These are phyloP conservation scores for Emmonsiellopsis sp. DNA, from an alignment of 2,329 filamentous ascomycete species.

Conservation along the genomic window DNA sequence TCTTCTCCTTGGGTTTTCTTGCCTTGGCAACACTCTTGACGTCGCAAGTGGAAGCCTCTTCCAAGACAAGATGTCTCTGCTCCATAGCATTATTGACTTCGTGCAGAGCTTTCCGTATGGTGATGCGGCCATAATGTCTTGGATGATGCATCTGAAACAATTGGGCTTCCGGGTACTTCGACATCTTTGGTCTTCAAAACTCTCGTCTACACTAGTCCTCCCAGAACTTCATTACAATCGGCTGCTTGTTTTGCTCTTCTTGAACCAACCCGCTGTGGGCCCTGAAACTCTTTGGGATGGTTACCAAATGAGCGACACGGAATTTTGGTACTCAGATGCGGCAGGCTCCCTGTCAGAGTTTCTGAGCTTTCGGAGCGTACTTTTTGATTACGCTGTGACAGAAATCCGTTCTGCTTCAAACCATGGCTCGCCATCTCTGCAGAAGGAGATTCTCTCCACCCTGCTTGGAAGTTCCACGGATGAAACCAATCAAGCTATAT, in stretches of 20 bases:
- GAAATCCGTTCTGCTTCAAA: slow-evolving; percentile 73
- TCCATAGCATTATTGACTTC: slow-evolving; percentile 72
- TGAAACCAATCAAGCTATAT: slow-evolving; percentile 55
- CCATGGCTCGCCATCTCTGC: slow-evolving; percentile 59
- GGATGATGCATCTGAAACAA: slow-evolving; percentile 61
- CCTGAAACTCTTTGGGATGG: slow-evolving; percentile 67
- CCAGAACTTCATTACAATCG: slow-evolving; percentile 71
- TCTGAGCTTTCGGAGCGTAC: slow-evolving; percentile 63
- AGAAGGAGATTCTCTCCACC: slow-evolving; percentile 55
- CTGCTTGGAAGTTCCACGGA: slow-evolving; percentile 66
- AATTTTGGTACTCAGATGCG: slow-evolving; percentile 62
- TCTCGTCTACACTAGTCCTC: slow-evolving; percentile 68
- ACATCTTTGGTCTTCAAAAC: slow-evolving; percentile 71
- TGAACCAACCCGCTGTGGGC: slow-evolving; percentile 62
- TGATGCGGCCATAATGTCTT: slow-evolving; percentile 52
- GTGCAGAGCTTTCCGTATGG: slow-evolving; percentile 59
- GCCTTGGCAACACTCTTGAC: slow-evolving; percentile 60
- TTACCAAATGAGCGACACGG: slow-evolving; percentile 47
- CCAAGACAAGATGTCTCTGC: slow-evolving; percentile 58
- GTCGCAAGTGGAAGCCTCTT: slow-evolving; percentile 63
- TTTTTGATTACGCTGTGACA: slow-evolving; percentile 75
- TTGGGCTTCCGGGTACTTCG: slow-evolving; percentile 65
- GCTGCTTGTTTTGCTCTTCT: slow-evolving; percentile 68
- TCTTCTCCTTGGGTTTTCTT: slow-evolving; percentile 78
- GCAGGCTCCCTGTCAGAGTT: slow-evolving; percentile 67